phyloP scores from a whole-genome alignment of 768 basidiomycete species.

The Mrakia gelida region DNA sequence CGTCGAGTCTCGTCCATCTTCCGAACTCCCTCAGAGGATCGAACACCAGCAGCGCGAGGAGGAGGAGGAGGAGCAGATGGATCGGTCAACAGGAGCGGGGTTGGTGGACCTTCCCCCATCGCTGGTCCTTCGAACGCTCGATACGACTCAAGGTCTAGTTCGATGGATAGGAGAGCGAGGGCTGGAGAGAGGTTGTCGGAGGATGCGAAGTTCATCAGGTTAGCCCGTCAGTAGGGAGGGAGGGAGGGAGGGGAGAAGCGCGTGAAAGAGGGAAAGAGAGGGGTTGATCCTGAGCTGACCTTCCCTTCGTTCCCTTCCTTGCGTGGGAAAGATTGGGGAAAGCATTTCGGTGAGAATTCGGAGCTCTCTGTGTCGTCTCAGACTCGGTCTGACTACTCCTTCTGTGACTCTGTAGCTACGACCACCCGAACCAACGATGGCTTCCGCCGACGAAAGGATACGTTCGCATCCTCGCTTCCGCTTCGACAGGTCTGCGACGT shows the following conservation, averaged over 20 bases:
- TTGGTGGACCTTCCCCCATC: background rate
- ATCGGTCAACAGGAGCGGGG: background rate
- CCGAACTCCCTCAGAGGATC: background rate
- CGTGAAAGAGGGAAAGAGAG: background rate
- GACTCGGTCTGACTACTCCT: background rate
- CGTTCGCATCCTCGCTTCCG: background rate
- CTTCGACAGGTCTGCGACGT: background rate
- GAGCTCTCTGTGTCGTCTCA: background rate
- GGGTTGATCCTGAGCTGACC: background rate
- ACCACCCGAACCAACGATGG: background rate
- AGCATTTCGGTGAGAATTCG: background rate
- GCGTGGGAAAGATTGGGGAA: background rate
- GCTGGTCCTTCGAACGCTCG: background rate
- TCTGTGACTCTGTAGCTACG: background rate
- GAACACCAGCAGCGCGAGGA: background rate
- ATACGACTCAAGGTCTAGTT: background rate
- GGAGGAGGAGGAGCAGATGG: background rate
- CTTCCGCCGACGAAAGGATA: background rate
- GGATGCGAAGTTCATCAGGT: conserved; percentile 6
- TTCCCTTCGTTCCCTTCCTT: background rate
- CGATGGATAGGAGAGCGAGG: background rate
- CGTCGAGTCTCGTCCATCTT: conserved; percentile 3
- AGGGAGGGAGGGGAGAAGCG: background rate
- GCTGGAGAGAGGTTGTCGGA: background rate
- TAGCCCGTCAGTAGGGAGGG: background rate